Evolutionary conservation across 768 basidiomycete species (phyloP).

Genomic region (Fomitopsis pulvina): DNA sequence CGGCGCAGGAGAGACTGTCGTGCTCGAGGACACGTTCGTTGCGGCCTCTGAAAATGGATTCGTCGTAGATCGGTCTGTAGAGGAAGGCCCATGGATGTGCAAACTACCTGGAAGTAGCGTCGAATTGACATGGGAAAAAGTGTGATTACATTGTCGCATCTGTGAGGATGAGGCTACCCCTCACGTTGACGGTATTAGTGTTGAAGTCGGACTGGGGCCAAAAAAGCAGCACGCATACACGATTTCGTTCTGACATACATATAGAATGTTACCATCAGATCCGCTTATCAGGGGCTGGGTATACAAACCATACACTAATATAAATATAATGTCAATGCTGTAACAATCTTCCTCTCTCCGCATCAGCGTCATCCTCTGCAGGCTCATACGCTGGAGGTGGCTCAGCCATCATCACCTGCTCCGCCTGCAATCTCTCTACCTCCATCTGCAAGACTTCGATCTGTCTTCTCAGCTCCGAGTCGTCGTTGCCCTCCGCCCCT

Average conservation of each 20-base stretch:
- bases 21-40: constrained; percentile 12
- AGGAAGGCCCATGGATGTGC: constrained; percentile 12
- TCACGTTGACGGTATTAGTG: too few species aligned
- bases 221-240: too few species aligned
- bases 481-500: background rate
- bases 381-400: background rate
- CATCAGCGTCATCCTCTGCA: background rate
- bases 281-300: background rate
- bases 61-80: constrained; percentile 6
- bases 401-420: background rate
- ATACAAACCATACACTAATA: background rate
- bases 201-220: too few species aligned
- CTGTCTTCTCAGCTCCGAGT: constrained; percentile 1
- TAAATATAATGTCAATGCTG: too few species aligned
- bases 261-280: too few species aligned
- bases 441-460: constrained; percentile 5
- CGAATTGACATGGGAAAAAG: constrained; percentile 9
- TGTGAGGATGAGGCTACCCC: too few species aligned
- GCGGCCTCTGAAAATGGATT: constrained; percentile 16
- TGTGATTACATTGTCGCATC: too few species aligned
- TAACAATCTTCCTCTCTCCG: too few species aligned
- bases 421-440: constrained; percentile 3
- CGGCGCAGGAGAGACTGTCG: background rate
- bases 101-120: constrained; percentile 9
- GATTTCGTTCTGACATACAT: too few species aligned